Conservation (phyloP, 2,329 filamentous ascomycete species). For the Fusarium drepaniforme region DNA sequence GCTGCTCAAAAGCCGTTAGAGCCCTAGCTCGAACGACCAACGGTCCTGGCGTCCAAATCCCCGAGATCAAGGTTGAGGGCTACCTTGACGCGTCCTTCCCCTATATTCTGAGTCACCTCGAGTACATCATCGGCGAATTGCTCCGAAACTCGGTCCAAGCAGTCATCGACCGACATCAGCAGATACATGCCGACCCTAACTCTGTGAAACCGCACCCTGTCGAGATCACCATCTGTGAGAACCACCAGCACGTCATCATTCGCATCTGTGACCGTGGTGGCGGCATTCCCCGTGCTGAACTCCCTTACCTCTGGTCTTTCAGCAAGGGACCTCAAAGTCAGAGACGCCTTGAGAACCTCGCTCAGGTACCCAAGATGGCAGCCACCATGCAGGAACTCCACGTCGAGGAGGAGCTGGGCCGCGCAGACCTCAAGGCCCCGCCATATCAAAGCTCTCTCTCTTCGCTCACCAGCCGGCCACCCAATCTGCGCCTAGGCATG, state of each 20-base stretch:
- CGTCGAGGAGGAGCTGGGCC: constrained; percentile 57
- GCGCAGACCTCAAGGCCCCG: constrained; percentile 57
- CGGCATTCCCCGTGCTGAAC: constrained; percentile 85
- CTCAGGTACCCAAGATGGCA: constrained; percentile 88
- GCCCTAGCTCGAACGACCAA: constrained; percentile 82
- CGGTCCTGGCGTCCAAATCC: constrained; percentile 77
- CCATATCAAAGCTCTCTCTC: constrained; percentile 74
- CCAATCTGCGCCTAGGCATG: constrained; percentile 90
- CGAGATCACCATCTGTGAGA: constrained; percentile 94
- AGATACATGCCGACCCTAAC: constrained; percentile 43
- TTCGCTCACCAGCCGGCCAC: constrained; percentile 84
- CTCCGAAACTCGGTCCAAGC: constrained; percentile 96
- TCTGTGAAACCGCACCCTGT: constrained; percentile 77
- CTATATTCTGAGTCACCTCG: constrained; percentile 94
- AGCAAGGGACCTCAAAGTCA: constrained; percentile 88
- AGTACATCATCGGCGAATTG: constrained; percentile 97
- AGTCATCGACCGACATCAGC: constrained; percentile 79
- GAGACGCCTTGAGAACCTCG: constrained; percentile 85
- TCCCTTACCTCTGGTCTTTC: constrained; percentile 97
- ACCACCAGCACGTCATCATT: constrained; percentile 94
- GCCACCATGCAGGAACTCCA: constrained; percentile 92
- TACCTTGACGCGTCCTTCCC: constrained; percentile 93
- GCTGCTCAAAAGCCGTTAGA: constrained; percentile 82
- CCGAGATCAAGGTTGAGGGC: constrained; percentile 85
- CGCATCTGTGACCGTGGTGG: constrained; percentile 96